These are phyloP conservation scores for Catenaria anguillulae DNA, from an alignment of 371 early-diverging fungal species.

Conservation along the genomic window DNA sequence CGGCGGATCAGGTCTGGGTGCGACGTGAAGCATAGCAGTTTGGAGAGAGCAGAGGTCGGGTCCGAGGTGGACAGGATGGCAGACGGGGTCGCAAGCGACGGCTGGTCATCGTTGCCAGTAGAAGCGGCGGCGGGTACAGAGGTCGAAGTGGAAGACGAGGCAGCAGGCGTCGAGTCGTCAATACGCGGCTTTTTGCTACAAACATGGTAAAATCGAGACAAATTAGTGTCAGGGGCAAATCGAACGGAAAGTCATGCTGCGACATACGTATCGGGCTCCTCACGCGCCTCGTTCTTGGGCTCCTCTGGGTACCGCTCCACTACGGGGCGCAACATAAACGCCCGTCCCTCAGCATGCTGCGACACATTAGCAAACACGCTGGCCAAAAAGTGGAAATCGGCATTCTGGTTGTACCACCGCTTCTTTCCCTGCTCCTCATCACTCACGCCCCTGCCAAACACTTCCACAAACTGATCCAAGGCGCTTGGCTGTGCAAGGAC, in stretches of 20 bases:
- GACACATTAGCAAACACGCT: conserved; percentile 86
- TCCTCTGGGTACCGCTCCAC: conserved; percentile 1
- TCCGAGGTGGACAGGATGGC: background rate
- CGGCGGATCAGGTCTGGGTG: conserved; percentile 67
- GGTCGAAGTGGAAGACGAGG: too few relatives aligned
- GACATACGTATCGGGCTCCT: conserved; percentile 29
- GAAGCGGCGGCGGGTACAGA: background rate
- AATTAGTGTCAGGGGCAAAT: background rate
- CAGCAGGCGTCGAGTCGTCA: too few relatives aligned
- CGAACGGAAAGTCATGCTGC: too few relatives aligned
- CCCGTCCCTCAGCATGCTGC: conserved; percentile 49
- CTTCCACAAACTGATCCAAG: conserved; percentile 70
- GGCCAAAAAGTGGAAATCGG: conserved; percentile 68
- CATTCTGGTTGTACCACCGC: conserved; percentile 59
- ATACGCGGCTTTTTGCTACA: background rate
- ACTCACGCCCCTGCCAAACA: conserved; percentile 57
- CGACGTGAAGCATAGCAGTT: conserved; percentile 70
- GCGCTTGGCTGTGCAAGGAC: conserved; percentile 14
- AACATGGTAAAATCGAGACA: background rate
- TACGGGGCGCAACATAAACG: conserved; percentile 36
- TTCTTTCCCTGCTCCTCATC: conserved; percentile 11
- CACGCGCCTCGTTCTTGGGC: conserved; percentile 4
- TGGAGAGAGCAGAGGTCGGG: conserved; percentile 47
- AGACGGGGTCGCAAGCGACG: background rate
- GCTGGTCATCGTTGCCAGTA: background rate